phyloP scores from a whole-genome alignment of 2,329 filamentous ascomycete species.

The Mycocentrospora acerina region DNA sequence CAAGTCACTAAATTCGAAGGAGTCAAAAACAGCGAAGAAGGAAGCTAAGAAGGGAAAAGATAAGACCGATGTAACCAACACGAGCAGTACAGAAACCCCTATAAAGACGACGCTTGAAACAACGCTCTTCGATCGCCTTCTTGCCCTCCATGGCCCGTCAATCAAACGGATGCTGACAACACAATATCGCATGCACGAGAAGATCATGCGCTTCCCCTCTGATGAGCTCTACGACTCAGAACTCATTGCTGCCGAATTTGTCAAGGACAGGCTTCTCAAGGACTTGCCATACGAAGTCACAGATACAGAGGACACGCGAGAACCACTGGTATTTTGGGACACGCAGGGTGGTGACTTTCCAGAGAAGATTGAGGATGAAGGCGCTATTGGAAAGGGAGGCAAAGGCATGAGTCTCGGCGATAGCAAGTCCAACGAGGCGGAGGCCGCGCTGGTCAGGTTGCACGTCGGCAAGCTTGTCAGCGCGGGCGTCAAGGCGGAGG shows the following conservation, averaged over 20 bases:
- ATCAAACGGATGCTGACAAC: conserved; percentile 96
- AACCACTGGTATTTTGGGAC: conserved; percentile 91
- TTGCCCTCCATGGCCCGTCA: conserved; percentile 74
- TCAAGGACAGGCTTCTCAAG: conserved; percentile 72
- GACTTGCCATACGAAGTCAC: conserved; percentile 76
- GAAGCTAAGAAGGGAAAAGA: conserved; percentile 37
- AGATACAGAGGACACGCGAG: conserved; percentile 81
- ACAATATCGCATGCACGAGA: conserved; percentile 97
- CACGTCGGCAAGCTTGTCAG: conserved; percentile 77
- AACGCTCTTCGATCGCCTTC: conserved; percentile 89
- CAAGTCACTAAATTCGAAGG: conserved; percentile 65
- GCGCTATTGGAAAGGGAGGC: conserved; percentile 51
- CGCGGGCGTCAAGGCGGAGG: conserved; percentile 75
- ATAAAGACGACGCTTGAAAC: conserved; percentile 67
- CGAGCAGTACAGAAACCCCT: conserved; percentile 26
- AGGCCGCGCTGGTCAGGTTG: conserved; percentile 75
- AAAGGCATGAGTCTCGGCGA: conserved; percentile 61
- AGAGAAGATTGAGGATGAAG: conserved; percentile 76
- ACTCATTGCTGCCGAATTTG: conserved; percentile 76
- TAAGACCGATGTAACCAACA: conserved; percentile 32
- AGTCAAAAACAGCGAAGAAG: conserved; percentile 34
- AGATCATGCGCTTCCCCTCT: conserved; percentile 93
- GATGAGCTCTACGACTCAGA: conserved; percentile 81
- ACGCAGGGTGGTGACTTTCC: conserved; percentile 93
- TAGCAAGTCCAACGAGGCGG: conserved; percentile 90